Evolutionary conservation across 805 yeast species (phyloP), one percentile per base, ranked within the genome.

Genomic region (Nakazawaea molendinolei): DNA sequence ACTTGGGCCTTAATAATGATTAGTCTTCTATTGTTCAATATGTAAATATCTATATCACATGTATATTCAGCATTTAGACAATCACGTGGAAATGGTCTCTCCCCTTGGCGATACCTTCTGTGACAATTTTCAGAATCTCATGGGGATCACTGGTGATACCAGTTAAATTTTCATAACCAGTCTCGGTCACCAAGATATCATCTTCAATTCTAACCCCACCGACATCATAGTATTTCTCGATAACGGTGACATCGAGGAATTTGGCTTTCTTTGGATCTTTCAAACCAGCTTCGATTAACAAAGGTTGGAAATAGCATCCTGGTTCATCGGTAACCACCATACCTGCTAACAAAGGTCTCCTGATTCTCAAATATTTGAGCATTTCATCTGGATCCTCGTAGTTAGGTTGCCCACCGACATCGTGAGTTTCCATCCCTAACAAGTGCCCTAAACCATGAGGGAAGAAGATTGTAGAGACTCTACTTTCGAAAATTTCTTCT

Each of bases 121-220:
- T 69, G 18, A 90, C 94, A 45, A 92, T 86, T 45, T 66, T 65
- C 28, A 84, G 71, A 36, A 90, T 80, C 56, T 87, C 95, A 4
- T 68, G 71, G 1, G 97, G 87, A 53, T 92, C 95, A 40, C 82
- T 79, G 1, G 97, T 86, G 36, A 90, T 76, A 19, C 72, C 69
- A 2, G 96, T 90, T 36, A 90, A 63, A 48, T 85, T 83, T 51
- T 87, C 95, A 51, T 60, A 76, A 0, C 97, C 97, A 36, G 61
- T 63, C 32, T 68, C 67, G 1, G 95, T 85, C 21, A 90, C 80
- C 30, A 86, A 61, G 28, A 92, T 71, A 52, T 90, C 97, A 54
- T 90, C 98, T 59, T 90, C 98, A 39, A 90, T 86, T 58, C 98
- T 76, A 5, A 90, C 96, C 30, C 98, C 98, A n/a, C 98, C 98